Base-by-base conservation (phyloP, 805 yeast species). In the Wickerhamomyces mucosus region DNA sequence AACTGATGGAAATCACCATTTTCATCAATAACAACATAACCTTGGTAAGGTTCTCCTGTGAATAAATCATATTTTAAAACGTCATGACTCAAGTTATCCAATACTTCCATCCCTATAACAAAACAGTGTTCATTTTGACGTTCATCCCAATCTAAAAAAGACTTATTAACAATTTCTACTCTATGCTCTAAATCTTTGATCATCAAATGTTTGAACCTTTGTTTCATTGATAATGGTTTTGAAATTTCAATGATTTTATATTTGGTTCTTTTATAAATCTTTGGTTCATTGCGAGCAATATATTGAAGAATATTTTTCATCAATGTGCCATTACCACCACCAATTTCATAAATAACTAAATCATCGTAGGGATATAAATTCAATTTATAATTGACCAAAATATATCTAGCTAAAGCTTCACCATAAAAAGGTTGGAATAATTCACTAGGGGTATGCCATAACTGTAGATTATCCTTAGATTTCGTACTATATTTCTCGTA, bases 381-480 rank as follows among this genome's bases (percentile, higher is more conserved):
- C 42, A 75, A 57, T 52, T 76, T 75, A 50, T 78, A 81, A 50
- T 81, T 78, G 7, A 75, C 77, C 33, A 84, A 56, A 14, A 88
- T 57, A 55, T 84, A 81, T 33, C 88, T 61, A 0, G 96, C 96
- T 35, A 89, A 58, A 0, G 94, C 85, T 51, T 81, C 82, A 11
- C 95, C 95, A 46, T 85, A 84, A 44, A 64, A 76, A 0, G 95
- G 95, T 39, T 76, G 76, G 56, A 84, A 84, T 27, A 84, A 59
- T 53, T 85, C 95, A 0, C 92, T 79, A 1, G 95, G 95, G 0
- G 94, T 84, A 50, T 84, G 94, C 94, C 94, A 84, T 28, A 82
- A 55, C 53, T 84, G 94, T 12, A 74, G 41, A 0, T 38, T 33
- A 28, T 45, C 49, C 36, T 41, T 44, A 15, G 21, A 19, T 19